Evolutionary conservation across 2,329 filamentous ascomycete species (phyloP).

Genomic region (Venturia nashicola): DNA sequence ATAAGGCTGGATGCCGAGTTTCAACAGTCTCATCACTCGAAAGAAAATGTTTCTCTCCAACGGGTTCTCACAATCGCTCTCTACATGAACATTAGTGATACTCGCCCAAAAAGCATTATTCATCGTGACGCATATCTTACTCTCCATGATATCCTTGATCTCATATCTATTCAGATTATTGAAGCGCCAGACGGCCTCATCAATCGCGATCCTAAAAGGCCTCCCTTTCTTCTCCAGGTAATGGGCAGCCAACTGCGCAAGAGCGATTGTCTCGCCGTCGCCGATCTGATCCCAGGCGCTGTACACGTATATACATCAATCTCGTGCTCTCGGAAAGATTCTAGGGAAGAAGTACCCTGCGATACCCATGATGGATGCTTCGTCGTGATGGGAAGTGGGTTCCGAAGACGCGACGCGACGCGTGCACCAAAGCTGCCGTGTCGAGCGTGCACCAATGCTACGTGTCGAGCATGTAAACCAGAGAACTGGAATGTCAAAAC

Average conservation of each 20-base stretch:
- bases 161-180: conserved; percentile 26
- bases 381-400: background rate
- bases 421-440: too few species aligned
- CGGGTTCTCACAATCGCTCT: conserved; percentile 19
- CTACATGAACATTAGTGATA: background rate
- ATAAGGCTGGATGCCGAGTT: conserved; percentile 37
- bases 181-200: conserved; percentile 33
- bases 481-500: too few species aligned
- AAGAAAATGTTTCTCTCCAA: conserved; percentile 30
- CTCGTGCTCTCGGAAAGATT: background rate
- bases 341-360: conserved; percentile 5
- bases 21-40: conserved; percentile 33
- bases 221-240: conserved; percentile 23
- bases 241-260: conserved; percentile 26
- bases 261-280: conserved; percentile 21
- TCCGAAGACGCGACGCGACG: too few species aligned
- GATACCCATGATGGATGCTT: conserved; percentile 11
- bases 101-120: background rate
- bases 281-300: conserved; percentile 28
- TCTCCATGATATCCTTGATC: conserved; percentile 23
- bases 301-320: background rate
- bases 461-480: too few species aligned
- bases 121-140: conserved; percentile 12
- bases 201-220: conserved; percentile 29
- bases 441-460: too few species aligned